Evolutionary conservation across 225 moss, liverwort and hornwort species (phyloP), one percentile per base, ranked within the genome.

Genomic region (Antitrichia curtipendula): DNA sequence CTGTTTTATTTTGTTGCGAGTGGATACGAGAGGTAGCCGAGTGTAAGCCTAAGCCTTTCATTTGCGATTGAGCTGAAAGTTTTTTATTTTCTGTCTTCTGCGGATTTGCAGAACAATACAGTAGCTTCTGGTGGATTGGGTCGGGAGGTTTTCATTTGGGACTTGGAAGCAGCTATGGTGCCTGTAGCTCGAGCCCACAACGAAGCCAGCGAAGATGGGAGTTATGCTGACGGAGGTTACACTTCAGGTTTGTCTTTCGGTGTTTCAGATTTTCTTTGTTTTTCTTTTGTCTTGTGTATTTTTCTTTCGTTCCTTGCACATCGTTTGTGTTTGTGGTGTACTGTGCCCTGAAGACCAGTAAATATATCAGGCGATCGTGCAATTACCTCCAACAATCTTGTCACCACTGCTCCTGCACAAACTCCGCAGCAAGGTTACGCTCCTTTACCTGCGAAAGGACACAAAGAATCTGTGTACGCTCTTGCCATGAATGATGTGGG

Each of bases 101-200:
- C 60, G 84, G 34, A 65, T 78, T 79, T 83, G 78, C 96, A 97
- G 97, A 96, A 92, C 88, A 95, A 96, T 75, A 90, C 92, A 75
- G 96, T 97, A 43, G 97, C 97, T 47, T 97, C 97, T 58, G 97
- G 93, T 87, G 97, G 97, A 78, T 89, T 97, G 70, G 96, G 96
- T 75, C 94, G 97, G 71, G 97, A 97, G 90, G 97, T 97, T 75
- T 97, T 97, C 74, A 94, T 97, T 86, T 97, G 97, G 97, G 97
- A 97, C 89, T 89, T 97, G 87, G 97, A 97, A 91, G 97, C 97
- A 53, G 97, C 97, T 58, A 96, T 95, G 95, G 93, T 94, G 73
- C 97, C 97, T 15, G 94, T 97, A 77, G 93, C 94, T 73, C 86
- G 94, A 89, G 97, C 96, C 61, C 90, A 92, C 68, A 95, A 93